Evolutionary conservation across 208 protist genomes (phyloP).

Genomic region (Leishmania guyanensis): DNA sequence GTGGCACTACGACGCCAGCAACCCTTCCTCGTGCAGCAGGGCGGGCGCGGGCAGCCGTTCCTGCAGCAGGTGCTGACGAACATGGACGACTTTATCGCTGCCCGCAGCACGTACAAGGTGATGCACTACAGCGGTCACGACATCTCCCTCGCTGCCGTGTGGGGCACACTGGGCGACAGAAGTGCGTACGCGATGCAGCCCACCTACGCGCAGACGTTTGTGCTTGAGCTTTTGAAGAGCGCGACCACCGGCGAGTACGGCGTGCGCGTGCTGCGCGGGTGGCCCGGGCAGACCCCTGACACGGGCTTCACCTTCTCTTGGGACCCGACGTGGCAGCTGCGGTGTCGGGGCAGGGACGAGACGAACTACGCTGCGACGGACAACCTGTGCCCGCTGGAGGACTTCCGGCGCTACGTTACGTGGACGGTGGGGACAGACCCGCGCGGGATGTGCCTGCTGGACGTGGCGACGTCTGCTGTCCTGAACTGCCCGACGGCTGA

Average conservation of each 20-base stretch:
- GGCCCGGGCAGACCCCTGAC: constrained; percentile 46
- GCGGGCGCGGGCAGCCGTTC: constrained; percentile 44
- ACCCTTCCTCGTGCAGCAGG: constrained; percentile 32
- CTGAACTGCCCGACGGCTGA: constrained; percentile 32
- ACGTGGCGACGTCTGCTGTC: constrained; percentile 20
- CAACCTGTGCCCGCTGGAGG: constrained; percentile 51
- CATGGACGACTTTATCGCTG: constrained; percentile 28
- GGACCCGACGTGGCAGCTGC: constrained; percentile 36
- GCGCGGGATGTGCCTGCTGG: constrained; percentile 49
- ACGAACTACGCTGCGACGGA: constrained; percentile 35
- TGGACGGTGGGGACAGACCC: constrained; percentile 32
- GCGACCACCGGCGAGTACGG: constrained; percentile 18
- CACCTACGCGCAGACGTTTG: constrained; percentile 42
- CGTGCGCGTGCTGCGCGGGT: constrained; percentile 55
- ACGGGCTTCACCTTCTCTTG: constrained; percentile 33
- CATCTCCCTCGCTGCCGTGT: constrained; percentile 29
- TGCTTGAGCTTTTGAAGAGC: constrained; percentile 51
- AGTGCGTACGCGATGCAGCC: constrained; percentile 32
- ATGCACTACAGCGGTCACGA: constrained; percentile 60
- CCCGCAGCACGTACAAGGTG: constrained; percentile 41
- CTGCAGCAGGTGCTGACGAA: constrained; percentile 45
- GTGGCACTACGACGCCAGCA: constrained; percentile 32
- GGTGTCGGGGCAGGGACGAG: constrained; percentile 40
- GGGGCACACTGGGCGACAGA: constrained; percentile 40
- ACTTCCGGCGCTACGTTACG: constrained; percentile 52